A percentile compares a stretch with the other conserved stretches of the same genome.
These are phyloP conservation scores for Vachellia collinsii DNA, from an alignment of 306 rosid genomes.

Conservation along the genomic window DNA sequence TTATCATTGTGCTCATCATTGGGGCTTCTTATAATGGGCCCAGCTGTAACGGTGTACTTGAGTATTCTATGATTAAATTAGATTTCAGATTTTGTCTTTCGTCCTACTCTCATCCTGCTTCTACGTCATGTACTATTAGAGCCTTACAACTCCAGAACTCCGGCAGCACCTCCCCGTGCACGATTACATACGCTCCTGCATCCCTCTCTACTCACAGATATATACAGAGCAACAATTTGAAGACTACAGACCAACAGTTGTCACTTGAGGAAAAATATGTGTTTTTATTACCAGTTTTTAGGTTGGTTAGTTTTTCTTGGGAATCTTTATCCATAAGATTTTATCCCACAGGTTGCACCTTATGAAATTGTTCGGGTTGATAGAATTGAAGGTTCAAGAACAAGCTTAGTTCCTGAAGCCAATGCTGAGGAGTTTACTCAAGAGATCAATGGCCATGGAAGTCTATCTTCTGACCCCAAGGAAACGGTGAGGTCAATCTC, in stretches of 20 bases:
- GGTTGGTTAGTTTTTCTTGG: slow-evolving; percentile 1
- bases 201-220: background rate
- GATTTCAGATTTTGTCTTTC: background rate
- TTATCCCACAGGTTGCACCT: slow-evolving; percentile 70
- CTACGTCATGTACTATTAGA: background rate
- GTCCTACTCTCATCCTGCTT: background rate
- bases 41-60: background rate
- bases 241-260: background rate
- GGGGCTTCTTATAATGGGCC: background rate
- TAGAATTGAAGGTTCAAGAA: slow-evolving; percentile 52
- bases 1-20: background rate
- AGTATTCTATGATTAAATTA: background rate
- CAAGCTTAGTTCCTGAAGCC: slow-evolving; percentile 51
- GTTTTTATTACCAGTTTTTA: background rate
- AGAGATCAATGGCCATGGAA: slow-evolving; percentile 54
- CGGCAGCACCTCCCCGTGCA: background rate
- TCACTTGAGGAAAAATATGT: slow-evolving; percentile 4
- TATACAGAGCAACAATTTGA: background rate
- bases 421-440: slow-evolving; percentile 55
- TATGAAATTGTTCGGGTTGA: slow-evolving; percentile 72
- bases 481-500: slow-evolving; percentile 55
- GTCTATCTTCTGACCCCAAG: slow-evolving; percentile 42
- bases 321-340: background rate
- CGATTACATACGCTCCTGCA: background rate
- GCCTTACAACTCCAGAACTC: background rate